These are phyloP conservation scores for Castanea crenata DNA, from an alignment of 306 rosid species.

Conservation along the genomic window DNA sequence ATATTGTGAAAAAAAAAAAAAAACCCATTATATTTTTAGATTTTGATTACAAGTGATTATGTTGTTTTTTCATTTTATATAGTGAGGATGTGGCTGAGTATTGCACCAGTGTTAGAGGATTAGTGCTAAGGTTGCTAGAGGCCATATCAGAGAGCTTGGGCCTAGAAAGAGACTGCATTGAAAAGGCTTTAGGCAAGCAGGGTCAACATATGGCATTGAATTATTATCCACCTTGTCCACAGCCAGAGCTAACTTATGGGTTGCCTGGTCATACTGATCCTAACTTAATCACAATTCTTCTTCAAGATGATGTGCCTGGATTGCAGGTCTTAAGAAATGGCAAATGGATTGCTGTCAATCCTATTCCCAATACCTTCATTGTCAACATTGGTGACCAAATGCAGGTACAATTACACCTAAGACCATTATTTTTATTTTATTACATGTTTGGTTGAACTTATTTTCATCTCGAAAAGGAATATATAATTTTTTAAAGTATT, in stretches of 20 bases:
- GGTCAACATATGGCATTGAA: conserved; percentile 57
- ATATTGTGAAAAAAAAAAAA: too few relatives aligned
- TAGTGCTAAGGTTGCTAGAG: conserved; percentile 34
- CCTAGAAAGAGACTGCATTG: conserved; percentile 19
- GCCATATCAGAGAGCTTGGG: conserved; percentile 54
- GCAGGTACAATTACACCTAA: conserved; percentile 33
- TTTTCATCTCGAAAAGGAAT: too few relatives aligned
- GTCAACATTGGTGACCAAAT: conserved; percentile 54
- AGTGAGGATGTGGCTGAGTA: conserved; percentile 38
- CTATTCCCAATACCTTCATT: conserved; percentile 46
- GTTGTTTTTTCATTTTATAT: background rate
- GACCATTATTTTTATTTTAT: background rate
- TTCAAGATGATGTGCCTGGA: conserved; percentile 55
- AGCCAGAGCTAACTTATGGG: conserved; percentile 56
- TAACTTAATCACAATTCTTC: conserved; percentile 46
- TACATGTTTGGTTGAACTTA: too few relatives aligned
- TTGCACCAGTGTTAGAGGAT: conserved; percentile 32
- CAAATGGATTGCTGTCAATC: conserved; percentile 43
- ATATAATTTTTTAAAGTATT: too few relatives aligned
- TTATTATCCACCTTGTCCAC: conserved; percentile 53
- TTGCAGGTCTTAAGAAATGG: conserved; percentile 45
- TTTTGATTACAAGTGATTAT: background rate
- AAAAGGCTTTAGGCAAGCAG: conserved; percentile 36
- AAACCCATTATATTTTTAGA: too few relatives aligned
- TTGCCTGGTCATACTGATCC: conserved; percentile 50